These are phyloP conservation scores for Phylloporus arenicola DNA, from an alignment of 768 basidiomycete species.

Conservation along the genomic window DNA sequence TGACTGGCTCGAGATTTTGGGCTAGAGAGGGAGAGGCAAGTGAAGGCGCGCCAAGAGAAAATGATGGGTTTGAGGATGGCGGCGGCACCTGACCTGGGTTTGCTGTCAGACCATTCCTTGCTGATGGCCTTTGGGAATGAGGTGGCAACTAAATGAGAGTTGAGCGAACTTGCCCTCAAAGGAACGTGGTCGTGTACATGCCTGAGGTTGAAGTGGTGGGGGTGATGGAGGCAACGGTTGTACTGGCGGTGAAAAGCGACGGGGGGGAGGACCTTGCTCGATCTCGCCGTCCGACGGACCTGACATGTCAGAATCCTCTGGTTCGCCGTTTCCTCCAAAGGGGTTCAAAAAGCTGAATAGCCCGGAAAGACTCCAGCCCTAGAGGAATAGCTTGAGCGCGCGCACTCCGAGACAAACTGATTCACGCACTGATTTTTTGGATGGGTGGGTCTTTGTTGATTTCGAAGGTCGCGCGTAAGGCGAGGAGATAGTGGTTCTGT, in stretches of 20 bases:
- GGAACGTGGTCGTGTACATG: constrained; percentile 19
- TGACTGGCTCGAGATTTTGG: constrained; percentile 45
- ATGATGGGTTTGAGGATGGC: constrained; percentile 13
- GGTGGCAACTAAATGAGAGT: constrained; percentile 22
- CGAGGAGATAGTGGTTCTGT: constrained; percentile 36
- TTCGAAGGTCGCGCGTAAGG: constrained; percentile 49
- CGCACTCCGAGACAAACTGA: neutral
- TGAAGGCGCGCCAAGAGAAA: constrained; percentile 16
- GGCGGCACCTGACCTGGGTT: constrained; percentile 8
- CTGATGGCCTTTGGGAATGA: constrained; percentile 12
- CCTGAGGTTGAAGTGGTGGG: constrained; percentile 22
- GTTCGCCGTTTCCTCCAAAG: constrained; percentile 24
- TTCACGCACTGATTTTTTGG: constrained; percentile 46
- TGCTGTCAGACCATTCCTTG: constrained; percentile 13
- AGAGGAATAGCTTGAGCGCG: constrained; percentile 8
- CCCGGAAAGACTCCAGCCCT: constrained; percentile 50
- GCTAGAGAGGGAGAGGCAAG: constrained; percentile 27
- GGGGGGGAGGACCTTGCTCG: constrained; percentile 23
- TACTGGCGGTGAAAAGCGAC: constrained; percentile 21
- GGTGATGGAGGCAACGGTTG: constrained; percentile 20
- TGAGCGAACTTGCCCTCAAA: constrained; percentile 20
- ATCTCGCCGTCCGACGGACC: constrained; percentile 24
- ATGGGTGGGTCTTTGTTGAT: constrained; percentile 20
- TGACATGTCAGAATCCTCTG: constrained; percentile 18
- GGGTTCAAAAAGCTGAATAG: constrained; percentile 52